These are phyloP conservation scores for Daedalea quercina DNA, from an alignment of 768 basidiomycete species.

Conservation along the genomic window DNA sequence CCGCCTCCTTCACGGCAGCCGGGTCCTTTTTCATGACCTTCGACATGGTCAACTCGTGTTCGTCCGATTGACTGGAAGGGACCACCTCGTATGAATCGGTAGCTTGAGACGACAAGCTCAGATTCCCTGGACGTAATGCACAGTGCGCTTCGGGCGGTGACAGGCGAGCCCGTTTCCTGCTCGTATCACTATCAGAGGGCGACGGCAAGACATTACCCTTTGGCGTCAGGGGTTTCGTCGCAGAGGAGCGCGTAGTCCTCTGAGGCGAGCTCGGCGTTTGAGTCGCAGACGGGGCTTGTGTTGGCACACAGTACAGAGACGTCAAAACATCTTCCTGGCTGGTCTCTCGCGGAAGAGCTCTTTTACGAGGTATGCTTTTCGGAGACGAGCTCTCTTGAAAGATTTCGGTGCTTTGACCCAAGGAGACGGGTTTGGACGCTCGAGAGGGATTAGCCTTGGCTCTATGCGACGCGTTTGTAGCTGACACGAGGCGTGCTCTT, in stretches of 20 bases:
- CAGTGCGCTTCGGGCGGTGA: conserved; percentile 21
- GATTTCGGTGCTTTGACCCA: neutral
- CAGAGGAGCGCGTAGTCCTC: neutral
- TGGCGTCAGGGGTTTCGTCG: neutral
- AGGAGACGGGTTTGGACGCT: neutral
- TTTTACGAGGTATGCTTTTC: neutral
- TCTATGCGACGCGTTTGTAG: neutral
- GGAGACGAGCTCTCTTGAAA: neutral
- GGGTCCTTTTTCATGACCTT: conserved; percentile 19
- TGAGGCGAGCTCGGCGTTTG: neutral
- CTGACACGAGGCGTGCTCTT: neutral
- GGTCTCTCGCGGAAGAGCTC: too few relatives aligned
- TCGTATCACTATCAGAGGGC: neutral
- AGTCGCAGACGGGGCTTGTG: neutral
- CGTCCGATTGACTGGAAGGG: conserved; percentile 65
- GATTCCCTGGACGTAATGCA: neutral
- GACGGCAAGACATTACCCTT: neutral
- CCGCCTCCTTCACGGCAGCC: conserved; percentile 25
- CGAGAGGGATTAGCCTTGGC: neutral
- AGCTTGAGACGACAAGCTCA: neutral
- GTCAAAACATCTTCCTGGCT: too few relatives aligned
- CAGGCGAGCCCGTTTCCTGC: conserved; percentile 29
- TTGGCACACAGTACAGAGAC: neutral
- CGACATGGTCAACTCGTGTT: conserved; percentile 44
- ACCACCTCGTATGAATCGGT: conserved; percentile 31